A percentile compares a stretch with the other conserved stretches of the same genome.
Conservation (phyloP, 2,329 filamentous ascomycete genomes). For the Apiospora kogelbergensis region DNA sequence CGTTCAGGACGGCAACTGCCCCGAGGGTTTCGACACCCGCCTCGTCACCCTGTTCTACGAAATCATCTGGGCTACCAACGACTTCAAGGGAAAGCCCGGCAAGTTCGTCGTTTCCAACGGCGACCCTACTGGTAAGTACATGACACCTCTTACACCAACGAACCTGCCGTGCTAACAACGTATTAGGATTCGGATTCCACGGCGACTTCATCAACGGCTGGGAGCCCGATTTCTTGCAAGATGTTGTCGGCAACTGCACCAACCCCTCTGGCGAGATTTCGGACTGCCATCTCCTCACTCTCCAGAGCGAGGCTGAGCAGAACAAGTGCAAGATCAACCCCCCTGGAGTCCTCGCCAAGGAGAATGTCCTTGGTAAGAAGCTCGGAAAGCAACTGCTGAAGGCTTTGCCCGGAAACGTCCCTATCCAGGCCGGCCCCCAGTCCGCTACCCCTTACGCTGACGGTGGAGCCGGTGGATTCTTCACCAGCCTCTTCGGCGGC, state of each 20-base stretch:
- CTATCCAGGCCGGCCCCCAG: conserved; percentile 38
- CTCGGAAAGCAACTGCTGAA: conserved; percentile 44
- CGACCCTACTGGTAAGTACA: conserved; percentile 65
- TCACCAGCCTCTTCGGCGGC: conserved; percentile 22
- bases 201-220: conserved; percentile 82
- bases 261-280: conserved; percentile 65
- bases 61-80: conserved; percentile 76
- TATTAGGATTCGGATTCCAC: conserved; percentile 69
- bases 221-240: conserved; percentile 67
- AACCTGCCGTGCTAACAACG: background rate
- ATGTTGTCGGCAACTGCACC: conserved; percentile 75
- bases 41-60: conserved; percentile 80
- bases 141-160: no score
- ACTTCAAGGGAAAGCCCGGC: conserved; percentile 62
- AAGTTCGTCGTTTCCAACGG: conserved; percentile 77
- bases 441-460: conserved; percentile 21
- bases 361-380: conserved; percentile 48
- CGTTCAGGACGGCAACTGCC: conserved; percentile 76
- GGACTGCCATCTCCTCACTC: conserved; percentile 73
- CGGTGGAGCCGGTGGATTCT: conserved; percentile 6
- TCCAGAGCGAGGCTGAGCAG: conserved; percentile 59
- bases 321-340: conserved; percentile 62
- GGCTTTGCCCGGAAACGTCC: conserved; percentile 65
- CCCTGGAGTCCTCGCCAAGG: conserved; percentile 53
- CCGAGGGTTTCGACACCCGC: conserved; percentile 64